Percentiles rank a stretch among this genome's conserved stretches.
phyloP scores from a whole-genome alignment of 2,329 filamentous ascomycete genomes.

The Fusarium euwallaceae region DNA sequence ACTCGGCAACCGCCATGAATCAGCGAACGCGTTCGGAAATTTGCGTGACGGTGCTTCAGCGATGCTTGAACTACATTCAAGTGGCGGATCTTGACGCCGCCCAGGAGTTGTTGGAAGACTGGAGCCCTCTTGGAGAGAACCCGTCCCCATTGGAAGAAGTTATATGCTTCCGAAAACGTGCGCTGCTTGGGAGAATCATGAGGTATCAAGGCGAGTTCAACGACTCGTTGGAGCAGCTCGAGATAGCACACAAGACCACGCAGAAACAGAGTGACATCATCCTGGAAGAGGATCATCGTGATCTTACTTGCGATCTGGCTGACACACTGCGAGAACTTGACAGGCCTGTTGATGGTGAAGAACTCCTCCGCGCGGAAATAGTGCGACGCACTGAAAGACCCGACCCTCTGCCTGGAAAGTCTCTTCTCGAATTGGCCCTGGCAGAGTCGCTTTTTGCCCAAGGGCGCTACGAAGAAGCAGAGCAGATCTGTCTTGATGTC shows the following conservation, averaged over 20 bases:
- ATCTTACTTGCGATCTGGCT: constrained; percentile 40
- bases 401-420: constrained; percentile 29
- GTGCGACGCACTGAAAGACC: constrained; percentile 19
- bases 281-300: constrained; percentile 39
- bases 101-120: constrained; percentile 30
- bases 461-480: constrained; percentile 29
- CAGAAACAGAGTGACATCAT: constrained; percentile 19
- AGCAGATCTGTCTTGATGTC: constrained; percentile 30
- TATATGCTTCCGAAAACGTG: constrained; percentile 35
- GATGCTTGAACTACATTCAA: constrained; percentile 36
- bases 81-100: constrained; percentile 35
- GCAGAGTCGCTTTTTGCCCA: constrained; percentile 40
- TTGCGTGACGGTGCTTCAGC: constrained; percentile 30
- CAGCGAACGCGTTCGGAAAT: constrained; percentile 34
- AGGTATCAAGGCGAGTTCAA: constrained; percentile 34
- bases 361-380: constrained; percentile 33
- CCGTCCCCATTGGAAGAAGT: constrained; percentile 32
- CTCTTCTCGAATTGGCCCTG: constrained; percentile 35
- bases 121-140: constrained; percentile 25
- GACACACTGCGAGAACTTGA: constrained; percentile 39
- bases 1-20: constrained; percentile 7
- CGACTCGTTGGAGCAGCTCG: constrained; percentile 23
- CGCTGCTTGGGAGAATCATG: constrained; percentile 37
- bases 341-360: constrained; percentile 27
- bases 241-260: constrained; percentile 18